These are phyloP conservation scores for Cladophialophora psammophila DNA, from an alignment of 2,329 filamentous ascomycete genomes.

Conservation along the genomic window DNA sequence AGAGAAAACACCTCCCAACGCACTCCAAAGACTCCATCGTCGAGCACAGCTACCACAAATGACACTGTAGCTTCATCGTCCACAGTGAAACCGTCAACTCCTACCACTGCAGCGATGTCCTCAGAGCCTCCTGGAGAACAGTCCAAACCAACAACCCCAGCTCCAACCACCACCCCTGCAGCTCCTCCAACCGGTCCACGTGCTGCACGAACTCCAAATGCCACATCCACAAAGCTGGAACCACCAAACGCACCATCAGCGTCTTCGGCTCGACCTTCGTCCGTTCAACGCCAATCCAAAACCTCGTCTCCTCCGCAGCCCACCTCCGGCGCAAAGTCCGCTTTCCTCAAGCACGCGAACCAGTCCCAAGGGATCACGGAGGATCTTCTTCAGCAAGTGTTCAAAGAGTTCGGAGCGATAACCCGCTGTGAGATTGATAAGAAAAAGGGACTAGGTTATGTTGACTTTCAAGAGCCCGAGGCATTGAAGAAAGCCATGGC, in stretches of 20 bases:
- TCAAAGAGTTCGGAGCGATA: conserved; percentile 76
- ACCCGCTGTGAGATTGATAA: conserved; percentile 89
- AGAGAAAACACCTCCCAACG: conserved; percentile 36
- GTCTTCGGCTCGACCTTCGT: conserved; percentile 14
- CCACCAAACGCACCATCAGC: conserved; percentile 15
- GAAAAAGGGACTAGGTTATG: conserved; percentile 92
- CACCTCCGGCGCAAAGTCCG: conserved; percentile 65
- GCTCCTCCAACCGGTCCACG: conserved; percentile 39
- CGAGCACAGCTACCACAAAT: not conserved
- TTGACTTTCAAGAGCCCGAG: conserved; percentile 80
- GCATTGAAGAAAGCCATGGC: conserved; percentile 78
- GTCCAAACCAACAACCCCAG: conserved; percentile 44
- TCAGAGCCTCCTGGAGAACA: conserved; percentile 46
- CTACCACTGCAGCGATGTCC: conserved; percentile 32
- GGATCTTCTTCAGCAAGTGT: conserved; percentile 73
- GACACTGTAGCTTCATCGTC: conserved; percentile 16
- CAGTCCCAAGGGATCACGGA: conserved; percentile 92
- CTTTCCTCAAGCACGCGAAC: conserved; percentile 83
- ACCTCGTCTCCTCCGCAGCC: conserved; percentile 45
- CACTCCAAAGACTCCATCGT: conserved; percentile 17
- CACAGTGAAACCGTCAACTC: conserved; percentile 39
- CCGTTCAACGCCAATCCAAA: not conserved
- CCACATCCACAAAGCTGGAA: conserved; percentile 18
- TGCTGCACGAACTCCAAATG: conserved; percentile 33
- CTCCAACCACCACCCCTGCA: conserved; percentile 28